A percentile compares a stretch with the other conserved stretches of the same genome.
Conservation (phyloP, 495 filamentous ascomycete species). For the Immersiella caudata region DNA sequence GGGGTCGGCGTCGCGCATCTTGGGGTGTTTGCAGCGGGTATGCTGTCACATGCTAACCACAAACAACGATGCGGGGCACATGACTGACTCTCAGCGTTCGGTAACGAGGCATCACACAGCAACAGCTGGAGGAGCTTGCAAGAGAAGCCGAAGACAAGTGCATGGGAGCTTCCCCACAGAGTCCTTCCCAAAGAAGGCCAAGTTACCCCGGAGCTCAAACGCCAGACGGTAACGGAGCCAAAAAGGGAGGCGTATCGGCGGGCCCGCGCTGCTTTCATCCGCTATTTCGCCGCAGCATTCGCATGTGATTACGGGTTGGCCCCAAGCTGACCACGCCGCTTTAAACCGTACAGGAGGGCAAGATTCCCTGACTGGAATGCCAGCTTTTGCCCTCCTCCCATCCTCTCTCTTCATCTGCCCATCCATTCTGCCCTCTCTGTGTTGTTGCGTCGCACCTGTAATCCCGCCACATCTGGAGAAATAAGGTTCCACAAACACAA, state of each 20-base stretch:
- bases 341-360: slow-evolving; percentile 14
- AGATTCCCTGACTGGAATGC: neutral
- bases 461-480: slow-evolving; percentile 6
- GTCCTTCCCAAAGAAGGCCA: neutral
- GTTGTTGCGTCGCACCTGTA: neutral
- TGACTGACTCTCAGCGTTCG: neutral
- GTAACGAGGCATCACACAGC: slow-evolving; percentile 1
- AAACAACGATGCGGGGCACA: slow-evolving; percentile 9
- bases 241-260: neutral
- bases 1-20: neutral
- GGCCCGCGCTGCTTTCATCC: slow-evolving; percentile 7
- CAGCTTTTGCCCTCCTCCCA: neutral
- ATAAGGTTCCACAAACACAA: neutral
- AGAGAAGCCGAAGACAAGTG: neutral
- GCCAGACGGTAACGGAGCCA: neutral
- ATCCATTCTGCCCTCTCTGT: neutral
- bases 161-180: slow-evolving; percentile 1
- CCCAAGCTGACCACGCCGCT: slow-evolving; percentile 12
- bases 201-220: slow-evolving; percentile 6
- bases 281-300: slow-evolving; percentile 12
- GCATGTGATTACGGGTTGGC: slow-evolving; percentile 16
- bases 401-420: slow-evolving; percentile 7
- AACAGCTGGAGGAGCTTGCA: neutral
- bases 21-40: slow-evolving; percentile 5
- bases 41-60: slow-evolving; percentile 15